Conservation (phyloP, 2,329 filamentous ascomycete species). For the Colletotrichum noveboracense region DNA sequence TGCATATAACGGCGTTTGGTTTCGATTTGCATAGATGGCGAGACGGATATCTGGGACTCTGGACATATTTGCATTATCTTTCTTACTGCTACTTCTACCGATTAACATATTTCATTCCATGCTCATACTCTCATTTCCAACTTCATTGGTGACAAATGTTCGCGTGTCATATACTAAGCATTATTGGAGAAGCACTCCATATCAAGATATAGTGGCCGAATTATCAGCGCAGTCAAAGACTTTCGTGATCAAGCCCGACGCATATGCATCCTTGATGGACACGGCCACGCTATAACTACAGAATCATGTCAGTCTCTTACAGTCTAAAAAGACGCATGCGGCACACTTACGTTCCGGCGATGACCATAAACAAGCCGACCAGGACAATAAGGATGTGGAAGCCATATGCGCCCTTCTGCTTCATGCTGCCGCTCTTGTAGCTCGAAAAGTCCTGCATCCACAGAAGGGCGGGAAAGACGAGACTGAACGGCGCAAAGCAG, state of each 20-base stretch:
- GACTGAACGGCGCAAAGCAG: conserved; percentile 32
- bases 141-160: not conserved
- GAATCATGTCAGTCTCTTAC: not conserved
- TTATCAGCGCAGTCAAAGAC: not conserved
- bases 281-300: not conserved
- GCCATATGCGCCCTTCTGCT: not conserved
- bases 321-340: rapidly evolving
- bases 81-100: not conserved
- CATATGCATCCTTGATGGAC: not conserved
- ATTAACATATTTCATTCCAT: not conserved
- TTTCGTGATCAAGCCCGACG: not conserved
- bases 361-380: not conserved
- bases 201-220: not conserved
- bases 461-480: conserved; percentile 31
- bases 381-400: not conserved
- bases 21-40: not conserved
- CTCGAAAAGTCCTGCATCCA: conserved; percentile 28
- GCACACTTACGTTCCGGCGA: not conserved
- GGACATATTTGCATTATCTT: not conserved
- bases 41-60: not conserved
- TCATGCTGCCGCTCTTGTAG: not conserved
- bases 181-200: not conserved
- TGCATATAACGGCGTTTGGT: not conserved
- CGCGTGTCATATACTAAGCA: rapidly evolving
- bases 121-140: not conserved